Evolutionary conservation across 2,329 filamentous ascomycete species (phyloP), one percentile per base, ranked within the genome.

Genomic region (Davidsoniella virescens): DNA sequence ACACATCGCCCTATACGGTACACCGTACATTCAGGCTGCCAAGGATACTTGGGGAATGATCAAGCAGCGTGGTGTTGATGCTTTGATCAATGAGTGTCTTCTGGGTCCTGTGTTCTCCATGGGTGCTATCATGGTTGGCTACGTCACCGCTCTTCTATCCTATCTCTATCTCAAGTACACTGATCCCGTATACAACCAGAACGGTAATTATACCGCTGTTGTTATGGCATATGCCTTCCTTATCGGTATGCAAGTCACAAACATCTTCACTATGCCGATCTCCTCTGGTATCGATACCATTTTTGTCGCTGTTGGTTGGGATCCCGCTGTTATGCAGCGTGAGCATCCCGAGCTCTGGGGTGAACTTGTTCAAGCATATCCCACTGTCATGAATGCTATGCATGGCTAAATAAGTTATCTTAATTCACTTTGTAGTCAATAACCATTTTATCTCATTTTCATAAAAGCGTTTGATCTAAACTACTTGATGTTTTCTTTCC

Each of bases 11-110:
- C 71, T 95, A 0, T 95, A 95, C 61, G 90, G 90, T 16, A 93
- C 93, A 63, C 68, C 83, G 1, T 96, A 95, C 61, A 75, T 95
- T 50, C 72, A 78, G 1, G 84, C 87, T 0, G 87, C 88, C 36
- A 94, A 93, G 66, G 85, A 86, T 57, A 94, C 87, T 0, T 94
- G 87, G 85, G 78, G 60, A 52, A 85, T 94, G 83, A 88, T 94
- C 70, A 90, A 87, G 63, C 78, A 93, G 59, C 84, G 90, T 29
- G 90, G 90, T 25, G 81, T 95, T 54, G 88, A 95, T 58, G 87
- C 86, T 0, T 75, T 96, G 1, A 75, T 94, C 58, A 94, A 94
- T 60, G 85, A 94, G 61, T 93, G 86, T 56, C 75, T 94, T 37
- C 81, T 87, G 49, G 81, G 80, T 0, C 80, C 81, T 0, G 81